These are phyloP conservation scores for Lentinula detonsa DNA, from an alignment of 768 basidiomycete genomes.

Conservation along the genomic window DNA sequence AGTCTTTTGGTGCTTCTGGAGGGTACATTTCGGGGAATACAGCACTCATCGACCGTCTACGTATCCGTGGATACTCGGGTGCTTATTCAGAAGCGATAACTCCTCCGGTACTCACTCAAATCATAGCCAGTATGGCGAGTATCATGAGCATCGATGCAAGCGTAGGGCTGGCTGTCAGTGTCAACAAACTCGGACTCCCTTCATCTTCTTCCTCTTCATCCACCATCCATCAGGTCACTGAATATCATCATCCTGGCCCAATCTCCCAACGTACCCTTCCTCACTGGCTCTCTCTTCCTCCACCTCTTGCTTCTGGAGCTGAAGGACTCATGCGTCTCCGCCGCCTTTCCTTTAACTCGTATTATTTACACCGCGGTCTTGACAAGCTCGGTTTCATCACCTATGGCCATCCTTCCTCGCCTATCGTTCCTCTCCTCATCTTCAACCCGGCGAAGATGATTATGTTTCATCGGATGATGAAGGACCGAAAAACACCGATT, in stretches of 20 bases:
- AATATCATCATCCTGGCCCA: constrained; percentile 56
- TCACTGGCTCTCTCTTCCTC: constrained; percentile 72
- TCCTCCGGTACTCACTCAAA: constrained; percentile 86
- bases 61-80: constrained; percentile 74
- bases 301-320: constrained; percentile 66
- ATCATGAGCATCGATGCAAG: constrained; percentile 80
- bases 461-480: constrained; percentile 88
- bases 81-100: constrained; percentile 88
- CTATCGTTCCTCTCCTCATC: constrained; percentile 87
- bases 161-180: neutral
- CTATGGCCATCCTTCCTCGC: constrained; percentile 86
- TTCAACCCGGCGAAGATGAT: constrained; percentile 95
- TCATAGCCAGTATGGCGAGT: constrained; percentile 88
- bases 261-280: constrained; percentile 64
- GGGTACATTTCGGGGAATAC: constrained; percentile 91
- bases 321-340: constrained; percentile 82
- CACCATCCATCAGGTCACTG: constrained; percentile 17
- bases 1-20: constrained; percentile 89
- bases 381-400: constrained; percentile 95
- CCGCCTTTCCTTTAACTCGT: constrained; percentile 90
- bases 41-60: constrained; percentile 72
- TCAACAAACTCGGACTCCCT: constrained; percentile 9
- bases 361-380: constrained; percentile 84
- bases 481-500: constrained; percentile 70
- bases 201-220: constrained; percentile 16